A percentile compares a stretch with the other conserved stretches of the same genome.
phyloP scores from a whole-genome alignment of 176 grass and related monocot species.

The Cenchrus fungigraminus region DNA sequence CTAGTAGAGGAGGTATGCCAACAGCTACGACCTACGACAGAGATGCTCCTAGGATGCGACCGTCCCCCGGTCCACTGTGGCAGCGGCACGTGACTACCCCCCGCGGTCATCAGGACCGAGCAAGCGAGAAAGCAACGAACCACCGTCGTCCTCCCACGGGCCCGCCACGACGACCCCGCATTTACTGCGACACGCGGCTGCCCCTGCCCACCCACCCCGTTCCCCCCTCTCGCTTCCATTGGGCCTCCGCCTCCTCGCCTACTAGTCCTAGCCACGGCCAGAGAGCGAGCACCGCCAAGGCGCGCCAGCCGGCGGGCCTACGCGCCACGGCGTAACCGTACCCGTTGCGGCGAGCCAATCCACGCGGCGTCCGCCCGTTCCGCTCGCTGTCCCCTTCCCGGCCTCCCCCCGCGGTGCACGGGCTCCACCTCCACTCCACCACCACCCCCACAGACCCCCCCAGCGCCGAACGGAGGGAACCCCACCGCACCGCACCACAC shows the following conservation, averaged over 20 bases:
- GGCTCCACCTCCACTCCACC: slow-evolving; percentile 6
- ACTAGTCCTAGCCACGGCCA: neutral
- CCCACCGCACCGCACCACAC: neutral
- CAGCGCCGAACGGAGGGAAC: slow-evolving; percentile 16
- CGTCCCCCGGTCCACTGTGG: neutral
- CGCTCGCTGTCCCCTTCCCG: neutral
- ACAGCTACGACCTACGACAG: too few relatives aligned
- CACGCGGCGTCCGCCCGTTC: slow-evolving; percentile 32
- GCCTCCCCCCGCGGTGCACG: too few relatives aligned
- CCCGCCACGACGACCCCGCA: slow-evolving; percentile 18
- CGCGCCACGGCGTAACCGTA: neutral
- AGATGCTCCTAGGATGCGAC: slow-evolving; percentile 10
- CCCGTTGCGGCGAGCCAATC: slow-evolving; percentile 3
- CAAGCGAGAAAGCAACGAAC: neutral
- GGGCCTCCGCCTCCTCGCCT: neutral
- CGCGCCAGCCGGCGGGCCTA: neutral
- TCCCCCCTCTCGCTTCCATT: neutral
- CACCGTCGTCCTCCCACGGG: neutral
- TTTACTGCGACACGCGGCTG: slow-evolving; percentile 23
- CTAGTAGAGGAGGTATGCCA: too few relatives aligned
- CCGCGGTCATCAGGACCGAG: neutral
- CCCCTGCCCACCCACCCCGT: neutral
- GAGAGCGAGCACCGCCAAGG: neutral
- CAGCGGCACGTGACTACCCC: slow-evolving; percentile 24
- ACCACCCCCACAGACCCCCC: neutral